Percentiles rank a stretch among this genome's conserved stretches.
These are phyloP conservation scores for Petunia axillaris DNA, from an alignment of 257 asterid species.

Conservation along the genomic window DNA sequence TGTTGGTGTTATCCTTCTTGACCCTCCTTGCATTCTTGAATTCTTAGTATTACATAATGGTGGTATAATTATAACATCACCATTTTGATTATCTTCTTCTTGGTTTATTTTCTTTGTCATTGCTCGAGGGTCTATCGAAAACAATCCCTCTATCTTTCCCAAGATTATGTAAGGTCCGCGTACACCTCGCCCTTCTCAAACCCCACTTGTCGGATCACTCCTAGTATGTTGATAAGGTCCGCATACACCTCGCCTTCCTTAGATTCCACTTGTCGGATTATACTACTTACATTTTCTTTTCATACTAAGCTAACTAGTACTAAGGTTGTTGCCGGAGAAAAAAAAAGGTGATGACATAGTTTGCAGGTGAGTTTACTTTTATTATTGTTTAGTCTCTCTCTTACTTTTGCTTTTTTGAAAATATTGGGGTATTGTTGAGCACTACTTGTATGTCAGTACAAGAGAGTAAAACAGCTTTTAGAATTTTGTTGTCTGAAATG, in stretches of 20 bases:
- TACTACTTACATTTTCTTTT: too few species aligned
- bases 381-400: background rate
- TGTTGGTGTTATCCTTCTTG: background rate
- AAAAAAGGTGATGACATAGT: background rate
- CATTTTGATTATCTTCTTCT: background rate
- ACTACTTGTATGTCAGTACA: background rate
- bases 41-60: background rate
- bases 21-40: too few species aligned
- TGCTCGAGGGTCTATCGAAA: too few species aligned
- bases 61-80: background rate
- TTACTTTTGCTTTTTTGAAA: slow-evolving; percentile 23
- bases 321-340: background rate
- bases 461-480: slow-evolving; percentile 5
- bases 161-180: too few species aligned
- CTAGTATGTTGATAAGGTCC: too few species aligned
- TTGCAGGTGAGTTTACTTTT: slow-evolving; percentile 1
- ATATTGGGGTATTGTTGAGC: slow-evolving; percentile 8
- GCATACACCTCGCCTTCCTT: too few species aligned
- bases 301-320: too few species aligned
- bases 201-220: too few species aligned
- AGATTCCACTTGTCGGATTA: too few species aligned
- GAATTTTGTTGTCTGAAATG: slow-evolving; percentile 23
- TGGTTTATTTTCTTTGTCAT: too few species aligned
- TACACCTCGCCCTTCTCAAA: too few species aligned
- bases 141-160: too few species aligned